Conservation (phyloP, 345 rosid species). For the Gossypium turneri region DNA sequence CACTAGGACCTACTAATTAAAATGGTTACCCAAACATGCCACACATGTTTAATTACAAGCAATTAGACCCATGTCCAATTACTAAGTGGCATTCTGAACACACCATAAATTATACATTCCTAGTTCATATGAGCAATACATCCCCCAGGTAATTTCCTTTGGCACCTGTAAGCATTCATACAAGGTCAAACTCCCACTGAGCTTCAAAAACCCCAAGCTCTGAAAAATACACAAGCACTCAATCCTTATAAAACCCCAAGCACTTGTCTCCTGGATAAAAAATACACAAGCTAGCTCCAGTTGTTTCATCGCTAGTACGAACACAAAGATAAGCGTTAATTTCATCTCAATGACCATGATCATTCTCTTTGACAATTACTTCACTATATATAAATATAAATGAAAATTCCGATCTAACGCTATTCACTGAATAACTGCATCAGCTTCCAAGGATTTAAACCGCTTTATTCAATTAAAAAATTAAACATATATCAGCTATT, state of each 20-base stretch:
- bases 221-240: not conserved
- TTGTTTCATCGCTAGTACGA: not conserved
- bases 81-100: no score
- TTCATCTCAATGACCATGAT: not conserved
- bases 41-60: no score
- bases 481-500: not conserved
- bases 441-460: not conserved
- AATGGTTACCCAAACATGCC: no score
- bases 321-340: not conserved
- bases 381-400: not conserved
- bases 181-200: not conserved
- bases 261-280: not conserved
- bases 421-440: not conserved
- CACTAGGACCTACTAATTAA: no score
- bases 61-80: no score
- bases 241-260: not conserved
- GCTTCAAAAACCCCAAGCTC: not conserved
- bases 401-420: not conserved
- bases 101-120: not conserved
- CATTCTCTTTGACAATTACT: not conserved
- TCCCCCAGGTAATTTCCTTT: not conserved
- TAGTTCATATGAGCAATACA: not conserved
- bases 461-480: not conserved
- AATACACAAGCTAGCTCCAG: not conserved
- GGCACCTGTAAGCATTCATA: conserved; percentile 1